Evolutionary conservation across 305 asterid species (phyloP), one percentile per base, ranked within the genome.

Genomic region (Salvia sclarea): DNA sequence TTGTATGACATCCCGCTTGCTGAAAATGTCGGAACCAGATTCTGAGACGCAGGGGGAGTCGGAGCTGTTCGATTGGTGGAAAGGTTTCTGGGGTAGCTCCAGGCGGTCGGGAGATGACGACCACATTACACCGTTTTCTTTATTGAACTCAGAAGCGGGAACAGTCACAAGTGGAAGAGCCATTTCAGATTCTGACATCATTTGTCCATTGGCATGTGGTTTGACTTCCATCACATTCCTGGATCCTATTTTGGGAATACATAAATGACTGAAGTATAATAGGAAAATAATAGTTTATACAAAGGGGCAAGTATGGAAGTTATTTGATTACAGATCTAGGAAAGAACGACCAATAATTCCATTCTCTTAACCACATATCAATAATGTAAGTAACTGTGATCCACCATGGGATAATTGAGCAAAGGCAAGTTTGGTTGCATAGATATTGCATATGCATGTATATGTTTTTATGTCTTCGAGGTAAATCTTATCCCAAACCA

Each of bases 11-110:
- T 93, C 97, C 67, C 96, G 83, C 68, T 88, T 90, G 82, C 86
- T 90, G 81, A 85, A 93, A 44, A 90, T 83, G 81, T 87, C 96
- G 0, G 98, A 90, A 76, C 97, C 97, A 0, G 98, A 84, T 76
- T 93, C 98, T 0, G 98, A 93, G 64, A 93, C 85, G 47, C 97
- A 85, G 16, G 95, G 96, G 13, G 98, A 93, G 52, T 85, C 98
- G 0, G 96, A 93, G 83, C 96, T 79, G 83, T 90, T 93, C 28
- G 98, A 93, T 55, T 74, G 96, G 78, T 90, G 86, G 78, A 90
- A 90, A 49, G 96, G 95, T 73, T 88, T 92, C 69, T 88, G 98
- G 44, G 96, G 96, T 37, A 90, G 80, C 75, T 92, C 98, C 31
- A 90, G 90, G 47, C 86, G 81, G 64, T 90, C 95, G 11, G 97